These are phyloP conservation scores for Cryptococcus neoformans DNA, from an alignment of 1,284 basidiomycete genomes.

Conservation along the genomic window DNA sequence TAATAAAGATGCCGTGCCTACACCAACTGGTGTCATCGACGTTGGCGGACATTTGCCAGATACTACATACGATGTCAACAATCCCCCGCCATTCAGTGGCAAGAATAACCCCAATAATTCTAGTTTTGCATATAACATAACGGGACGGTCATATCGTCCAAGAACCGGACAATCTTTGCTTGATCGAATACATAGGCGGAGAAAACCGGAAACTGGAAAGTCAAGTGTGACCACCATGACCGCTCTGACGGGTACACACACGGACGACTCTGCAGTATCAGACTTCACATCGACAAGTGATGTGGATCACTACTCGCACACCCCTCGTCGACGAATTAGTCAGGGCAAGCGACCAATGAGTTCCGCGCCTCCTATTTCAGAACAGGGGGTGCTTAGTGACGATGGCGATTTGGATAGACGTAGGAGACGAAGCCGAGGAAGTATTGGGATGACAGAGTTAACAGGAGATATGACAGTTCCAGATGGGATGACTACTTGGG, in stretches of 20 bases:
- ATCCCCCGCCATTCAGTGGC: constrained; percentile 35
- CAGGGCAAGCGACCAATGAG: constrained; percentile 3
- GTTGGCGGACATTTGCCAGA: constrained; percentile 29
- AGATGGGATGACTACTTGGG: constrained; percentile 46
- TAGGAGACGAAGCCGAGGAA: constrained; percentile 25
- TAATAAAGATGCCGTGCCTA: constrained; percentile 11
- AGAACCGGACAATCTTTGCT: constrained; percentile 15
- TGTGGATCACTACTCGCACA: not conserved
- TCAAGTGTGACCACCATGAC: constrained; percentile 17
- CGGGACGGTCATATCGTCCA: constrained; percentile 4
- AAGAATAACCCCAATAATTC: constrained; percentile 39
- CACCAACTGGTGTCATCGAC: constrained; percentile 25
- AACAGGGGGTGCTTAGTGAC: constrained; percentile 7
- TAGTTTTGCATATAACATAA: constrained; percentile 31
- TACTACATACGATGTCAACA: constrained; percentile 21
- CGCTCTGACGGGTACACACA: constrained; percentile 3
- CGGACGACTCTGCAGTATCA: constrained; percentile 6
- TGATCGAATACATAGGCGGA: constrained; percentile 13
- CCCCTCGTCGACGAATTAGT: not conserved
- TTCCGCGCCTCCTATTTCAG: constrained; percentile 19
- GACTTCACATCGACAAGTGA: constrained; percentile 4
- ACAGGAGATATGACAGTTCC: constrained; percentile 47
- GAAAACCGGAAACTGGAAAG: constrained; percentile 14
- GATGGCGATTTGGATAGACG: not conserved
- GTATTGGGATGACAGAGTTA: constrained; percentile 42